A percentile compares a stretch with the other conserved stretches of the same genome.
Evolutionary conservation across 345 rosid species (phyloP).

Genomic region (Dipteronia sinensis): DNA sequence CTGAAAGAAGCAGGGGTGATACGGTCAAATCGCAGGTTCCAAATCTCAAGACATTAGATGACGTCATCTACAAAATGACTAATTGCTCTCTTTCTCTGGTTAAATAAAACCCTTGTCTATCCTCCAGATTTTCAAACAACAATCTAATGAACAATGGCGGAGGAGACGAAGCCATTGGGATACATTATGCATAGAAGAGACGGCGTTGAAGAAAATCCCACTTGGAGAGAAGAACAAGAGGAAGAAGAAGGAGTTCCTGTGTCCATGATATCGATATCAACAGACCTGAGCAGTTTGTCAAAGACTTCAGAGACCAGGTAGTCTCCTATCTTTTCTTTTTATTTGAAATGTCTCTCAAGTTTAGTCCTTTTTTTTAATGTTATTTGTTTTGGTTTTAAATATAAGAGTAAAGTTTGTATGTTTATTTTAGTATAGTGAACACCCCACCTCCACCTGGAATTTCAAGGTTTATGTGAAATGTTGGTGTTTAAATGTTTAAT

Average conservation of each 20-base stretch:
- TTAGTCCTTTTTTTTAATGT: neutral
- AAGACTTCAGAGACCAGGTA: slow-evolving; percentile 72
- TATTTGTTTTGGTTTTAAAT: neutral
- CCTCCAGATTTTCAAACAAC: too few relatives aligned
- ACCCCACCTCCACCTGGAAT: neutral
- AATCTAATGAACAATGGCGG: slow-evolving; percentile 42
- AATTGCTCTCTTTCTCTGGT: too few relatives aligned
- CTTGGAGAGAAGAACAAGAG: slow-evolving; percentile 46
- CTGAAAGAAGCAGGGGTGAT: too few relatives aligned
- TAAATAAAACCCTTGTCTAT: neutral
- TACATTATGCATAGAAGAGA: slow-evolving; percentile 55
- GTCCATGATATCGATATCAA: slow-evolving; percentile 76
- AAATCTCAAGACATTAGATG: too few relatives aligned
- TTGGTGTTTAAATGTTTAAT: neutral
- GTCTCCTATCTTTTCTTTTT: neutral
- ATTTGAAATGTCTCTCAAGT: neutral
- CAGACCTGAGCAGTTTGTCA: slow-evolving; percentile 76
- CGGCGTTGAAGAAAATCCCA: slow-evolving; percentile 69
- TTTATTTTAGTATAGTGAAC: neutral
- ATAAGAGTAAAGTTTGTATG: neutral
- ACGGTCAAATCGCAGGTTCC: too few relatives aligned
- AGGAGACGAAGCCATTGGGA: slow-evolving; percentile 46
- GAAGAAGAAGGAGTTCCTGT: slow-evolving; percentile 40
- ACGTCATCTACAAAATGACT: too few relatives aligned
- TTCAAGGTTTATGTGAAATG: neutral